A percentile compares a stretch with the other conserved stretches of the same genome.
phyloP scores from a whole-genome alignment of 108 stramenopile genomes.

The Skeletonema marinoi region DNA sequence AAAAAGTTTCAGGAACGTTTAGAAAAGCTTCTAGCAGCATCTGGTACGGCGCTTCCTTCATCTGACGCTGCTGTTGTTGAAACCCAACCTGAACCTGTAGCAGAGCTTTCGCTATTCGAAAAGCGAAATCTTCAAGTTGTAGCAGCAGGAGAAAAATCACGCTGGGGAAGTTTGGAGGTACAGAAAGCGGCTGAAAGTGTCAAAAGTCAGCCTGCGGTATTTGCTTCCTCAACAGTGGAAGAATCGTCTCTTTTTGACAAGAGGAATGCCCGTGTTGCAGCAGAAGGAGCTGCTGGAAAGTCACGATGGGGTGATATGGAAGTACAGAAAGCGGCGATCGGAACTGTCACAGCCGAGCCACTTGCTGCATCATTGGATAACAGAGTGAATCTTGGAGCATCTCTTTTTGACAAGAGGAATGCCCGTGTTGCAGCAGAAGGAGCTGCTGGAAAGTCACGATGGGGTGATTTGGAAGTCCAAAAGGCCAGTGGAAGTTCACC shows the following conservation, averaged over 20 bases:
- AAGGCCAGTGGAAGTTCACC: slow-evolving; percentile 8
- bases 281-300: no score
- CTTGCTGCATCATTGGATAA: no score
- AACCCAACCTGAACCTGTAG: not conserved
- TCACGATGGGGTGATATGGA: slow-evolving; percentile 81
- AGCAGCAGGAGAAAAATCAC: slow-evolving; percentile 37
- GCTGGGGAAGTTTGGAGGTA: slow-evolving; percentile 48
- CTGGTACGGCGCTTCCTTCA: not conserved
- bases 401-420: slow-evolving; percentile 43
- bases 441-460: slow-evolving; percentile 75
- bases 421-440: slow-evolving; percentile 64
- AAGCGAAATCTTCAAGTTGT: slow-evolving; percentile 44
- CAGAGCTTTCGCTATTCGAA: slow-evolving; percentile 27
- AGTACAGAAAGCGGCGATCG: slow-evolving; percentile 11
- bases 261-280: no score
- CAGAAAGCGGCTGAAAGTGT: slow-evolving; percentile 7
- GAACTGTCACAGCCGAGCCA: no score
- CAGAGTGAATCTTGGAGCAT: not conserved
- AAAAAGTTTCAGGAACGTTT: slow-evolving; percentile 47
- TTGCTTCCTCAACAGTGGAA: not conserved
- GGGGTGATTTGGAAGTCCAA: slow-evolving; percentile 70
- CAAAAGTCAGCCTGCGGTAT: slow-evolving; percentile 11
- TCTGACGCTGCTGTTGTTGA: not conserved
- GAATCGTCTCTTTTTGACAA: slow-evolving; percentile 3
- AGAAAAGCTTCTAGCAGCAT: slow-evolving; percentile 24